These are phyloP conservation scores for Neurospora intermedia DNA, from an alignment of 495 filamentous ascomycete species.

Conservation along the genomic window DNA sequence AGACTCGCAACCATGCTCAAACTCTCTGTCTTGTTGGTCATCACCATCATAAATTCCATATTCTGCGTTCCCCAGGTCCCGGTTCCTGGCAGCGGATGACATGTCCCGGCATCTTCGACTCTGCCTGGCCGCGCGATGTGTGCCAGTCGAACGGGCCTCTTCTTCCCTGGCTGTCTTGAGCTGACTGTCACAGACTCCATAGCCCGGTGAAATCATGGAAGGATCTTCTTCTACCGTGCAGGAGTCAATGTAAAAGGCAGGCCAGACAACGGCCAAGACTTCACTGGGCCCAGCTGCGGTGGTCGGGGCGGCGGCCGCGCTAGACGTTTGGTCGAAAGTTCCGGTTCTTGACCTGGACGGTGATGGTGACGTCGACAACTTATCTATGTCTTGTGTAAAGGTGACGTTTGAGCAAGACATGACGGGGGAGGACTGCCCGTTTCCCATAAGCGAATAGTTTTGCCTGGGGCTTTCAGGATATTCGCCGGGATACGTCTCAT, in stretches of 20 bases:
- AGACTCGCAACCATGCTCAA: background rate
- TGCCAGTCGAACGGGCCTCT: background rate
- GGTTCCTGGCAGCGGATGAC: background rate
- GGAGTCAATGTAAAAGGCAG: constrained; percentile 2
- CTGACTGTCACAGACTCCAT: constrained; percentile 1
- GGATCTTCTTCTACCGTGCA: background rate
- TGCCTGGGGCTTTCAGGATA: background rate
- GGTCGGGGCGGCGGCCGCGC: background rate
- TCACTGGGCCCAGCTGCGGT: background rate
- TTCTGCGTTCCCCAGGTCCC: background rate
- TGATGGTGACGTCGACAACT: background rate
- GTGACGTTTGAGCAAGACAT: background rate
- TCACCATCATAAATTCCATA: background rate
- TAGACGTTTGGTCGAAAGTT: background rate
- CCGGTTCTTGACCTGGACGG: background rate
- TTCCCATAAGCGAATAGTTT: background rate
- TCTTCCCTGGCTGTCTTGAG: constrained; percentile 4
- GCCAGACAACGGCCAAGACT: constrained; percentile 8
- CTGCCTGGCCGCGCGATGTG: background rate
- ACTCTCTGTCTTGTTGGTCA: background rate
- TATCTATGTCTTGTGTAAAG: background rate
- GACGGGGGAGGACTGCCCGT: background rate
- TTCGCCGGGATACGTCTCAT: background rate
- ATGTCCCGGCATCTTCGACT: background rate
- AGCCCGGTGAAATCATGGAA: background rate